Evolutionary conservation across 2,329 filamentous ascomycete genomes (phyloP), one percentile per base, ranked within the genome.

Genomic region (Neofusicoccum cordaticola): DNA sequence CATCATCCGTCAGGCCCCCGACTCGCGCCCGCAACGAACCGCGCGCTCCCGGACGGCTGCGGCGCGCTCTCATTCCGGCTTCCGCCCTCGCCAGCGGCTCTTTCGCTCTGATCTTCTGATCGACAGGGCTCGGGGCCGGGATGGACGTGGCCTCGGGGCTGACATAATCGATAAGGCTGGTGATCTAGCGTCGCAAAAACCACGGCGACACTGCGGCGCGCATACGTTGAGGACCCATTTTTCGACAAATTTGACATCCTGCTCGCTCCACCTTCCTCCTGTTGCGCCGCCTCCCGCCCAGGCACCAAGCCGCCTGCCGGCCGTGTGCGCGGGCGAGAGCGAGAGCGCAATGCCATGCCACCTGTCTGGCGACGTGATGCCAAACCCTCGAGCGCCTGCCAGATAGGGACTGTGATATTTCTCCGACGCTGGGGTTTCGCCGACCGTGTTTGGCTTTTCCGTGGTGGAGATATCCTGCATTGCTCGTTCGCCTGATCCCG

Each of bases 41-140:
- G 56, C 41, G 56, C 56, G 2, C 22, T 60, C 41, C 56, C 41
- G 41, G 27, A 13, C 41, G 41, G 41, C 56, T 45, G 37, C 37
- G 56, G 41, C 27, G 27, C 27, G 27, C 27, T 22, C 22, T 22
- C 22, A 22, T 22, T 22, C 22, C 22, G 22, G 22, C 22, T 22
- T 22, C 22, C 22, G 22, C 22, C 22, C 22, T 22, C 22, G 22
- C 22, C 22, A 22, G 17, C 41, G 22, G 50, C 61, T 63, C 61
- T 53, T 47, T n/a, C 34, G 50, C 39, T 41, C 17, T n/a, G 51
- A 64, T 64, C 62, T 53, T 58, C 62, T 57, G 62, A 64, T 64
- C 62, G 52, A 57, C 62, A 64, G 51, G 62, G 52, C 51, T 42
- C 31, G 42, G 41, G 41, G 39, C 34, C 50, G 50, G 50, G 34